phyloP scores from a whole-genome alignment of 2,329 filamentous ascomycete species.

The Allantophomopsis cytisporea region DNA sequence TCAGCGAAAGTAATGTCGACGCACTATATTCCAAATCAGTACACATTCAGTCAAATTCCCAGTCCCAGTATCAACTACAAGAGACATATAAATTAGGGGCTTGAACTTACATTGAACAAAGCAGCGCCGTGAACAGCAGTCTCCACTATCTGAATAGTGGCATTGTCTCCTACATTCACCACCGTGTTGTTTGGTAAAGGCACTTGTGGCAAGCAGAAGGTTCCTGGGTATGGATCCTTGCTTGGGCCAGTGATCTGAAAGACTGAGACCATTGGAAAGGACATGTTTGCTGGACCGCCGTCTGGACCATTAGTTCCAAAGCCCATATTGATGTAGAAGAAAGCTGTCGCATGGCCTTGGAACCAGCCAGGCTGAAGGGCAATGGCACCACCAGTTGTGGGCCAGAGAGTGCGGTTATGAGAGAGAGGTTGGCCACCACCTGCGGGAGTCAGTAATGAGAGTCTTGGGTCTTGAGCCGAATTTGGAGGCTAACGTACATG shows the following conservation, averaged over 20 bases:
- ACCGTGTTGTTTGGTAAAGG: conserved; percentile 61
- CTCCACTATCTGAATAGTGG: conserved; percentile 83
- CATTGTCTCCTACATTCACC: conserved; percentile 71
- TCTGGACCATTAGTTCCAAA: conserved; percentile 56
- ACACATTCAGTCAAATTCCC: background rate
- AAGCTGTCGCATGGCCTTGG: conserved; percentile 68
- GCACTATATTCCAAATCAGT: conserved; percentile 41
- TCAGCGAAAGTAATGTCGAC: conserved; percentile 89
- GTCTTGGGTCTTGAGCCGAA: conserved; percentile 3
- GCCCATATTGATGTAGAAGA: conserved; percentile 86
- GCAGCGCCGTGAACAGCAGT: conserved; percentile 71
- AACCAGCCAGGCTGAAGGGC: conserved; percentile 95
- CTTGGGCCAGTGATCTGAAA: conserved; percentile 75
- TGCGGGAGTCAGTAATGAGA: conserved; percentile 21
- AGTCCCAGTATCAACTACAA: background rate
- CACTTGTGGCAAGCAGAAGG: conserved; percentile 81
- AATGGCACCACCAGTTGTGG: conserved; percentile 73
- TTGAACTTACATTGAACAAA: conserved; percentile 34
- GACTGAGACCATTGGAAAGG: conserved; percentile 62
- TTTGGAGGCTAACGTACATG: conserved; percentile 16
- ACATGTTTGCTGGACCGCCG: conserved; percentile 70
- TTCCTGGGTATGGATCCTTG: conserved; percentile 76
- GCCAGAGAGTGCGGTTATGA: conserved; percentile 84
- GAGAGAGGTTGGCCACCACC: conserved; percentile 73
- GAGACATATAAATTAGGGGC: background rate